These are phyloP conservation scores for Populus hybrid DNA, from an alignment of 441 rosid species.

Conservation along the genomic window DNA sequence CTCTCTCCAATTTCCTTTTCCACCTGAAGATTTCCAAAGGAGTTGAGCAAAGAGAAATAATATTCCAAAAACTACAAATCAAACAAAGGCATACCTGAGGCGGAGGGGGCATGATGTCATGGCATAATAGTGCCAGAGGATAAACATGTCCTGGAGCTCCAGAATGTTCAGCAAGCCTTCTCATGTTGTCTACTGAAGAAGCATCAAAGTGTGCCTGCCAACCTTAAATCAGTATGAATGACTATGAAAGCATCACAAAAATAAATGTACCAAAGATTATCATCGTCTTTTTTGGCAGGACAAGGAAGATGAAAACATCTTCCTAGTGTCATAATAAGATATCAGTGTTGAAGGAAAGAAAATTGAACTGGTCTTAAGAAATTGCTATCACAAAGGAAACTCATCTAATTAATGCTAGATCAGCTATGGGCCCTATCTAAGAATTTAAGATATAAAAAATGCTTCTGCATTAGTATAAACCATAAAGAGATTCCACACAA, in stretches of 20 bases:
- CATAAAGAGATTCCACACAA: neutral
- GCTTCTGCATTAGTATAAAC: neutral
- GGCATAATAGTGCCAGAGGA: slow-evolving; percentile 80
- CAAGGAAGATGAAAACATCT: neutral
- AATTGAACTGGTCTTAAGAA: neutral
- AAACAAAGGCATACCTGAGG: slow-evolving; percentile 42
- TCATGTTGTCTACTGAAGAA: slow-evolving; percentile 91
- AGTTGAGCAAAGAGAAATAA: slow-evolving; percentile 17
- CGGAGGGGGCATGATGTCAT: slow-evolving; percentile 98
- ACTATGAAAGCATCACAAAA: slow-evolving; percentile 22
- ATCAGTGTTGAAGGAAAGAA: neutral
- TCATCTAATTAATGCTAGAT: neutral
- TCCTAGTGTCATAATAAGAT: neutral
- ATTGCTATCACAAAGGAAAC: neutral
- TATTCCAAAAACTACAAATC: slow-evolving; percentile 1
- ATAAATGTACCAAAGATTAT: slow-evolving; percentile 3
- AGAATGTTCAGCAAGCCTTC: slow-evolving; percentile 84
- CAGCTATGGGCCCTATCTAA: too few relatives aligned
- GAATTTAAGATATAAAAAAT: neutral
- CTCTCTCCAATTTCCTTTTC: slow-evolving; percentile 95
- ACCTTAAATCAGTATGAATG: slow-evolving; percentile 37
- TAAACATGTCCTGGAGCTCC: slow-evolving; percentile 80
- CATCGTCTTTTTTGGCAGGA: neutral
- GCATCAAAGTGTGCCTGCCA: slow-evolving; percentile 91
- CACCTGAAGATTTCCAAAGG: slow-evolving; percentile 49